phyloP scores from a whole-genome alignment of 345 rosid genomes.

The Citrus sp. region DNA sequence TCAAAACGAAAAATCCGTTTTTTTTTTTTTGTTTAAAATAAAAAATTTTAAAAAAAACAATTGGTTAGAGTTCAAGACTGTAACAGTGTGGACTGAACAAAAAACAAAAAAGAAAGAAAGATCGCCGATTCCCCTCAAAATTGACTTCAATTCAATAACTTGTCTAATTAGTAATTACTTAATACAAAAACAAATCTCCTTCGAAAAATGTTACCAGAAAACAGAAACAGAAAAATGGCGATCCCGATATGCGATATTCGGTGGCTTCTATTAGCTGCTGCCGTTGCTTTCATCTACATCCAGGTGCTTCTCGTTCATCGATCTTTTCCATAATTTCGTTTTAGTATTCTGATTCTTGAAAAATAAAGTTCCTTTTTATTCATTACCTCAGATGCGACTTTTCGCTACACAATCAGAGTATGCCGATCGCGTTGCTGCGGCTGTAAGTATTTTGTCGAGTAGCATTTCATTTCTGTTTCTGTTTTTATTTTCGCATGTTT shows the following conservation, averaged over 20 bases:
- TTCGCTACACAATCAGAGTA: constrained; percentile 78
- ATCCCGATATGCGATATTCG: constrained; percentile 62
- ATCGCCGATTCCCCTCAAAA: neutral
- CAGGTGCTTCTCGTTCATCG: constrained; percentile 46
- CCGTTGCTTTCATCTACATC: constrained; percentile 66
- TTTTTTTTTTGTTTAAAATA: too few species aligned
- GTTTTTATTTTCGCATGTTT: neutral
- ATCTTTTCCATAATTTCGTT: neutral
- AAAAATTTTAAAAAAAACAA: neutral
- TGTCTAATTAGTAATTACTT: too few species aligned
- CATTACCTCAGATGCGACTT: constrained; percentile 56
- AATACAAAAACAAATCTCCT: neutral
- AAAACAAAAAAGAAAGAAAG: neutral
- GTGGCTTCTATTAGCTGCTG: constrained; percentile 75
- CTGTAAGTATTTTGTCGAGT: constrained; percentile 36
- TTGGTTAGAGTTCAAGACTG: neutral
- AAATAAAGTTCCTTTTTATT: neutral
- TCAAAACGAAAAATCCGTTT: too few species aligned
- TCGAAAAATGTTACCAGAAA: neutral
- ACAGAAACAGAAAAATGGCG: constrained; percentile 30
- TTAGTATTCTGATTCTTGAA: neutral
- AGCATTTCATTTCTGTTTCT: neutral
- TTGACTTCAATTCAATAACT: too few species aligned
- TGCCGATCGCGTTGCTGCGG: constrained; percentile 73
- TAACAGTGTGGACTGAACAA: too few species aligned